Conservation (phyloP, 805 yeast genomes). For the Candida hungchunana region DNA sequence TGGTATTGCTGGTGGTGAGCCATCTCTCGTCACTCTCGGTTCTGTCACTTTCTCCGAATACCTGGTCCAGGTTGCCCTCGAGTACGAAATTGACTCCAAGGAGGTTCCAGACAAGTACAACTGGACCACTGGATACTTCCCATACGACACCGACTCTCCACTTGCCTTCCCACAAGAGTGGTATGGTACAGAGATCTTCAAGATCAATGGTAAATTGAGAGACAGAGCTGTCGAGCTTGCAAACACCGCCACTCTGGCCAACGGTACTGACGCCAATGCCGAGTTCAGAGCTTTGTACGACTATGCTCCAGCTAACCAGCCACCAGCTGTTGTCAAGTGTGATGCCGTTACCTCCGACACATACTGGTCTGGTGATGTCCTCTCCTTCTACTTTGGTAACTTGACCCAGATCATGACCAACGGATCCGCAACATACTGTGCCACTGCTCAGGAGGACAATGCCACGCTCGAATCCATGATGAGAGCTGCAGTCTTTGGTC, state of each 20-base stretch:
- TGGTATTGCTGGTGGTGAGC: constrained; percentile 18
- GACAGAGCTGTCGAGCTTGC: constrained; percentile 13
- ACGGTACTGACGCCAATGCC: constrained; percentile 10
- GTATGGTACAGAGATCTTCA: constrained; percentile 16
- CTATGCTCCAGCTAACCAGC: constrained; percentile 14
- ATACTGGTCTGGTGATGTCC: constrained; percentile 13
- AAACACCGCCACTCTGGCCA: constrained; percentile 8
- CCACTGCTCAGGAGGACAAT: constrained; percentile 17
- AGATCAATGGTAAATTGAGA: constrained; percentile 11
- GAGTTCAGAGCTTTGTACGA: constrained; percentile 13
- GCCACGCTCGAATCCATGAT: constrained; percentile 14
- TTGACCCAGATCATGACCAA: constrained; percentile 14
- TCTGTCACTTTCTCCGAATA: constrained; percentile 17
- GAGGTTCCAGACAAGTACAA: constrained; percentile 12
- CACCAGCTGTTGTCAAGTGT: constrained; percentile 12
- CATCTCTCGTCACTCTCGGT: constrained; percentile 11
- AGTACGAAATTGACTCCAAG: constrained; percentile 13
- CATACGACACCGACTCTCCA: constrained; percentile 14
- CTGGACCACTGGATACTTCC: constrained; percentile 17
- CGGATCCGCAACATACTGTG: constrained; percentile 13
- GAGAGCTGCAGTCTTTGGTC: constrained; percentile 13
- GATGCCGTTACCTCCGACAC: constrained; percentile 14
- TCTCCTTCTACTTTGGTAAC: constrained; percentile 15
- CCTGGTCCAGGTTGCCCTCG: constrained; percentile 14
- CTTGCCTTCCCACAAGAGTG: constrained; percentile 14